These are phyloP conservation scores for Pseudogymnoascus verrucosus DNA, from an alignment of 2,329 filamentous ascomycete species.

Conservation along the genomic window DNA sequence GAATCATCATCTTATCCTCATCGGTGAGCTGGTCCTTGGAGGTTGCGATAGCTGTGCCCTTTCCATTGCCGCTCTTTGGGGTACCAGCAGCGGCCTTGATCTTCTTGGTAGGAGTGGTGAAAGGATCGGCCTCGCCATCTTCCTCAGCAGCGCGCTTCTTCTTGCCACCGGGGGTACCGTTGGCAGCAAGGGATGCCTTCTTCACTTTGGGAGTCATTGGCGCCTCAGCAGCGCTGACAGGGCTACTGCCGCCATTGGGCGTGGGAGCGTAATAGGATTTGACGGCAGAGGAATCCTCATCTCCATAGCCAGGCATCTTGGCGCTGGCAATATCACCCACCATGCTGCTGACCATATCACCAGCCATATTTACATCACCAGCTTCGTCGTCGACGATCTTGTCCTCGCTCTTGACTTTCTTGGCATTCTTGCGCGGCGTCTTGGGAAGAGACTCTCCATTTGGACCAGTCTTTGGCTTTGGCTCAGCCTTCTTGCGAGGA, in stretches of 20 bases:
- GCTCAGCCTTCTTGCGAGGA: neutral
- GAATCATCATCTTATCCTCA: no score
- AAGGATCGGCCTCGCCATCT: neutral
- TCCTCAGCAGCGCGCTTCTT: neutral
- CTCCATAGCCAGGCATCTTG: neutral
- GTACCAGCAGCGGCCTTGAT: neutral
- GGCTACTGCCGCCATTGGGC: neutral
- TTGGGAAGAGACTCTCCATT: neutral
- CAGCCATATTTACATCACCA: neutral
- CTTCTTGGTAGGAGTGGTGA: neutral
- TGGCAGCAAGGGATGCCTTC: no score
- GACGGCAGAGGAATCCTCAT: neutral
- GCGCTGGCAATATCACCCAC: neutral
- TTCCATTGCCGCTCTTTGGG: neutral
- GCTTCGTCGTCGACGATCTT: neutral
- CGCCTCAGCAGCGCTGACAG: neutral
- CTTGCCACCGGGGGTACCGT: neutral
- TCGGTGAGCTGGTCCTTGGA: neutral
- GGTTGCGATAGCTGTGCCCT: neutral
- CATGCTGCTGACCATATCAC: neutral
- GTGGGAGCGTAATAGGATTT: neutral
- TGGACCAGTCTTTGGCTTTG: neutral
- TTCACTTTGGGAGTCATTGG: no score
- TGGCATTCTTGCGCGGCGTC: neutral
- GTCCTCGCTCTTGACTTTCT: neutral